Evolutionary conservation across 345 rosid species (phyloP), one percentile per base, ranked within the genome.

Genomic region (Rubroshorea leprosula): DNA sequence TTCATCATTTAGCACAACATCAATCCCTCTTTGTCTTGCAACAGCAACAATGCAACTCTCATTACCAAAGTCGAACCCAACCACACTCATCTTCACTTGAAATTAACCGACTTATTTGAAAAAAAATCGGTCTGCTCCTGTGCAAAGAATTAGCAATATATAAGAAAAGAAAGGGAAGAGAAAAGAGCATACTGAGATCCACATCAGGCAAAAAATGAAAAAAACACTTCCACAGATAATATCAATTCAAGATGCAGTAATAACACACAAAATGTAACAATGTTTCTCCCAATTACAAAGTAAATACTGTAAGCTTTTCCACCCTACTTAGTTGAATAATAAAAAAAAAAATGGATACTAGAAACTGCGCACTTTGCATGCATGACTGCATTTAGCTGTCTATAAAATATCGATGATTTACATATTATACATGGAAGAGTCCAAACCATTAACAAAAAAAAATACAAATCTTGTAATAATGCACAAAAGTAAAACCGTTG

Each of bases 1-100:
- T 66, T 93, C 99, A 75, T 93, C 96, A 44, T 93, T 93, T 46
- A 93, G 97, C 61, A 93, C 99, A 2, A 93, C 99, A 58, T 93
- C 99, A 45, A 93, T 93, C 48, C 99, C 97, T 68, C 99, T 83
- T 64, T 93, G 99, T 77, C 99, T 80, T 0, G 99, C 99, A 61
- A 93, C 99, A 31, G 99, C 99, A 43, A 94, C 99, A 67, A 90
- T 71, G 69, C 97, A 76, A 61, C 79, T 94, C 80, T 94, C 99
- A 51, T 94, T 94, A 41, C 99, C 99, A 47, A 90, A 81, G 73
- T 94, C 99, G 71, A 94, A 90, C 21, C 99, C 99, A 11, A 90
- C 96, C 49, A 94, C 99, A 15, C 99, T 94, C 99, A 94, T 94
- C 57, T 59, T 85, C 17, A 35, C 41, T 18, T 49, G 49, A 25